Conservation (phyloP, 768 basidiomycete genomes). For the Serendipita sp. region DNA sequence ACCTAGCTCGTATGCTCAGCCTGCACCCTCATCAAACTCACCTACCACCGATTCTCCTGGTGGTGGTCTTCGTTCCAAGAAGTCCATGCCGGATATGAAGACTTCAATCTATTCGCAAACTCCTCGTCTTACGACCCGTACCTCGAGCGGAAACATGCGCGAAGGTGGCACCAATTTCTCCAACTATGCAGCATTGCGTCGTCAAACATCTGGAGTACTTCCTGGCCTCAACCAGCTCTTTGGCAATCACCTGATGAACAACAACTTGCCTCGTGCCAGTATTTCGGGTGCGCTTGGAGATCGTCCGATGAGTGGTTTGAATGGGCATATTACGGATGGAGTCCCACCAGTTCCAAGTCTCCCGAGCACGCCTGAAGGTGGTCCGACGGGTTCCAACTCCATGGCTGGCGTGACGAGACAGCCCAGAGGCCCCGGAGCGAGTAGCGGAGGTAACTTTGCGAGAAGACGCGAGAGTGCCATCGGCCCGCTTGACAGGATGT, state of each 20-base stretch:
- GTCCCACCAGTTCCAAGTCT: slow-evolving; percentile 71
- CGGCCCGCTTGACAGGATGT: slow-evolving; percentile 28
- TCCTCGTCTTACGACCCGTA: slow-evolving; percentile 60
- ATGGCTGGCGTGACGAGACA: slow-evolving; percentile 54
- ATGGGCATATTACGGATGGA: background rate
- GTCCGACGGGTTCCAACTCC: slow-evolving; percentile 22
- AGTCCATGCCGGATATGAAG: slow-evolving; percentile 98
- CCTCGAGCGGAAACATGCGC: slow-evolving; percentile 80
- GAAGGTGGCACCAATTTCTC: slow-evolving; percentile 63
- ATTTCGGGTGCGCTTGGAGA: slow-evolving; percentile 9
- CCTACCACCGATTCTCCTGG: slow-evolving; percentile 24
- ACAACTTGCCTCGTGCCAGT: slow-evolving; percentile 19
- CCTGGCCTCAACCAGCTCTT: slow-evolving; percentile 59
- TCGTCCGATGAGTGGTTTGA: background rate
- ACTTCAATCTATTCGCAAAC: slow-evolving; percentile 56
- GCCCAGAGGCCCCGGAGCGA: slow-evolving; percentile 65
- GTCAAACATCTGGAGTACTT: slow-evolving; percentile 19
- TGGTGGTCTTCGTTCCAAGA: slow-evolving; percentile 68
- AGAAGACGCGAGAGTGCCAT: slow-evolving; percentile 39
- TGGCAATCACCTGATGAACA: slow-evolving; percentile 28
- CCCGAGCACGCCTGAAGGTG: slow-evolving; percentile 38
- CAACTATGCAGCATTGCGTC: slow-evolving; percentile 1
- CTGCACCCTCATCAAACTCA: background rate
- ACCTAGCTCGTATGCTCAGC: background rate
- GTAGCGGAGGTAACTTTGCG: slow-evolving; percentile 31